Evolutionary conservation across 371 early-diverging fungal species (phyloP).

Genomic region (Mucor plumbeus): DNA sequence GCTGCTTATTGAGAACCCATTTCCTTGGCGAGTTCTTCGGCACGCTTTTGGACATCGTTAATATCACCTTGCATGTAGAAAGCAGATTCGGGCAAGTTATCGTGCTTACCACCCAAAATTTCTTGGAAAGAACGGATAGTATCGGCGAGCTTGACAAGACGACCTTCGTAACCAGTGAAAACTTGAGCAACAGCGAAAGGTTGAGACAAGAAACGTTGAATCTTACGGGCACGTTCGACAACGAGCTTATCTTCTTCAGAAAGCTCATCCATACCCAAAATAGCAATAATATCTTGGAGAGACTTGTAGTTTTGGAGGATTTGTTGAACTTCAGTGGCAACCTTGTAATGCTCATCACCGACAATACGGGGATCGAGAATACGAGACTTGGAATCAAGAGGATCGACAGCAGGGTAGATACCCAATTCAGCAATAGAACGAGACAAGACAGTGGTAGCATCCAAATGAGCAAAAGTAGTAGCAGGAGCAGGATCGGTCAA

Average conservation of each 20-base stretch:
- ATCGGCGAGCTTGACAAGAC: slow-evolving; percentile 87
- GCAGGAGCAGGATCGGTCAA: slow-evolving; percentile 99
- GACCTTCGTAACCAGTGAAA: slow-evolving; percentile 96
- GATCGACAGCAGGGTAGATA: slow-evolving; percentile 98
- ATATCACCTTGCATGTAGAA: slow-evolving; percentile 97
- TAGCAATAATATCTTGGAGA: slow-evolving; percentile 85
- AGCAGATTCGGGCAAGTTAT: slow-evolving; percentile 90
- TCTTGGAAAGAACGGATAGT: slow-evolving; percentile 95
- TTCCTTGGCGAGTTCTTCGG: slow-evolving; percentile 82
- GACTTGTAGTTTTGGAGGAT: slow-evolving; percentile 95
- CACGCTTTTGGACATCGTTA: slow-evolving; percentile 90
- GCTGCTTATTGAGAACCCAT: slow-evolving; percentile 26
- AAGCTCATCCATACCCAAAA: slow-evolving; percentile 97
- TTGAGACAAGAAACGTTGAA: slow-evolving; percentile 96
- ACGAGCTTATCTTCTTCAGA: slow-evolving; percentile 97
- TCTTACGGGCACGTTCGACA: slow-evolving; percentile 92
- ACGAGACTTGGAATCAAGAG: slow-evolving; percentile 96
- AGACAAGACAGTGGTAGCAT: slow-evolving; percentile 98
- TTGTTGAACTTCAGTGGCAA: slow-evolving; percentile 92
- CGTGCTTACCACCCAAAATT: slow-evolving; percentile 95
- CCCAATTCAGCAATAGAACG: slow-evolving; percentile 97
- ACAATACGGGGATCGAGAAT: slow-evolving; percentile 95
- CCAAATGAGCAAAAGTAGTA: slow-evolving; percentile 98
- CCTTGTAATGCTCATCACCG: slow-evolving; percentile 91
- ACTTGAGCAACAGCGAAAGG: slow-evolving; percentile 95